Percentiles rank a stretch among this genome's conserved stretches.
Evolutionary conservation across 352 stramenopile species (phyloP).

Genomic region (Thraustotheca clavata): DNA sequence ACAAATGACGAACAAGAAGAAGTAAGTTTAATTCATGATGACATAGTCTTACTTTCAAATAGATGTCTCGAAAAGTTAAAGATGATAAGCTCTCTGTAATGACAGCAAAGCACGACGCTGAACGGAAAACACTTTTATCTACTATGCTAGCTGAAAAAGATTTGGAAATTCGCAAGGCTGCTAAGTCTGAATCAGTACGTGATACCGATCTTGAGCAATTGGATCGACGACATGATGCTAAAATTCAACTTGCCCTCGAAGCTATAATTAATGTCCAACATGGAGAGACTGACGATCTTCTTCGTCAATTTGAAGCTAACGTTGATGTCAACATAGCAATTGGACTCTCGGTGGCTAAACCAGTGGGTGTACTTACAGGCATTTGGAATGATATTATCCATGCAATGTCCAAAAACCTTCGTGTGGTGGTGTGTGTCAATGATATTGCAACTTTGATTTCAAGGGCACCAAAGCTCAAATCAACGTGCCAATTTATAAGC

Average conservation of each 20-base stretch:
- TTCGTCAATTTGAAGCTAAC: constrained; percentile 15
- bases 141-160: not conserved
- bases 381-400: constrained; percentile 17
- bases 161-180: not conserved
- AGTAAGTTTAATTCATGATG: constrained; percentile 10
- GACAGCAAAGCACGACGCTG: constrained; percentile 25
- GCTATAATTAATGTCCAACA: constrained; percentile 18
- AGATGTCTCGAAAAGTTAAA: constrained; percentile 36
- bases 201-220: not conserved
- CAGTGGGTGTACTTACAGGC: constrained; percentile 1
- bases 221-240: not conserved
- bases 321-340: constrained; percentile 11
- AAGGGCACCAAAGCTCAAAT: not conserved
- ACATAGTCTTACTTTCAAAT: not conserved
- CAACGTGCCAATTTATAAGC: not conserved
- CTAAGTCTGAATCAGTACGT: not conserved
- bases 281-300: constrained; percentile 10
- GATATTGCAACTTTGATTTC: not conserved
- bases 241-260: not conserved
- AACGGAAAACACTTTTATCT: not conserved
- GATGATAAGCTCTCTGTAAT: constrained; percentile 55
- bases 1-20: constrained; percentile 58
- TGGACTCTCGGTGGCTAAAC: not conserved
- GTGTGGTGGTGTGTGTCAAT: constrained; percentile 6
- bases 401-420: not conserved